A percentile compares a stretch with the other conserved stretches of the same genome.
Evolutionary conservation across 495 filamentous ascomycete genomes (phyloP).

Genomic region (Xylaria castorea): DNA sequence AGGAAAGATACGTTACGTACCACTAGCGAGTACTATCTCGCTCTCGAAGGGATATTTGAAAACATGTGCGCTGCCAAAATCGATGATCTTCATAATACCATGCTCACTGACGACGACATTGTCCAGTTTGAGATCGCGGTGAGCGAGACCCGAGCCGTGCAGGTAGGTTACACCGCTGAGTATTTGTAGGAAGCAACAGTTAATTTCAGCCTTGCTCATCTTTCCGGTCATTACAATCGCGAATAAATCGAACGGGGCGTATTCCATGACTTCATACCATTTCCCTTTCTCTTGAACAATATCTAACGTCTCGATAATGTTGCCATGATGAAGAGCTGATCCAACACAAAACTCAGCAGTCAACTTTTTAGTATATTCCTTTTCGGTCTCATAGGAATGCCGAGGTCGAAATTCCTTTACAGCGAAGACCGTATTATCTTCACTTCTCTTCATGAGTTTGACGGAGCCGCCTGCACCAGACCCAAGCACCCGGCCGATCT

Average conservation of each 20-base stretch:
- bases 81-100: constrained; percentile 99
- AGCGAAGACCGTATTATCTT: constrained; percentile 90
- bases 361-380: constrained; percentile 97
- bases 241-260: constrained; percentile 96
- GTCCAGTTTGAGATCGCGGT: constrained; percentile 96
- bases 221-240: constrained; percentile 99
- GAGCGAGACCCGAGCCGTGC: constrained; percentile 93
- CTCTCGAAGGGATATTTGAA: constrained; percentile 98
- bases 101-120: constrained; percentile 97
- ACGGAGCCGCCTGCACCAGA: constrained; percentile 96
- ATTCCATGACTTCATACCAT: constrained; percentile 99
- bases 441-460: constrained; percentile 88
- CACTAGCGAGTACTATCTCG: constrained; percentile 83
- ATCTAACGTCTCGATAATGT: constrained; percentile 97
- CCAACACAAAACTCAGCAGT: constrained; percentile 99
- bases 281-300: constrained; percentile 93
- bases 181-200: constrained; percentile 92
- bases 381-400: constrained; percentile 90
- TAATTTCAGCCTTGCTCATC: constrained; percentile 91
- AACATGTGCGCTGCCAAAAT: constrained; percentile 97
- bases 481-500: constrained; percentile 90
- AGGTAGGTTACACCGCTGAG: constrained; percentile 96
- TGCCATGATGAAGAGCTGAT: constrained; percentile 95
- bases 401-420: constrained; percentile 96
- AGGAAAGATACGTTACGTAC: constrained; percentile 59